Base-by-base conservation (phyloP, 169 alveolate genomes). In the Babesia caballi region DNA sequence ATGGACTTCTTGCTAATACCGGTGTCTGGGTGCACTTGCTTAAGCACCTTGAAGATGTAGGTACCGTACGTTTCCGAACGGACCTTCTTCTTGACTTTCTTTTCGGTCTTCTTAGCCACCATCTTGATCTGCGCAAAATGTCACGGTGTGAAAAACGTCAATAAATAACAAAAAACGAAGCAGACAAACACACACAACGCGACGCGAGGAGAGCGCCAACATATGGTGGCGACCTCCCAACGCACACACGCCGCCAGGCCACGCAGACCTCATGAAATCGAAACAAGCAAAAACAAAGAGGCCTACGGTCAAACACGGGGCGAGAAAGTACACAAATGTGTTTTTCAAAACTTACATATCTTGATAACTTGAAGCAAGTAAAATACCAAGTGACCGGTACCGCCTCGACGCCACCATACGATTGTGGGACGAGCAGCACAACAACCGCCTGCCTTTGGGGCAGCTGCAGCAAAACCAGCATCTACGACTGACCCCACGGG, bases 11-110 rank as follows among this genome's bases (percentile, higher is more conserved):
- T 96, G 71, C 97, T 91, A 56, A 96, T 94, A 44, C 99, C 99
- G 65, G 97, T 95, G 89, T 96, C 99, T 49, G 98, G 97, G 90
- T 96, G 99, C 50, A 96, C 98, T 88, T 96, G 98, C 90, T 96
- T 96, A 83, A 94, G 83, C 75, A 94, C 97, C 91, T 94, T 94
- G 93, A 92, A 94, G 59, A 94, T 94, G 90, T 94, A 94, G 71
- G 88, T 81, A 40, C 88, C 69, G 84, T 81, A 81, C 42, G 88
- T 81, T 61, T 81, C 88, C 44, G 84, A 51, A 70, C 88, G 84
- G 67, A 54, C 74, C 88, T 81, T 81, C 84, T 81, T 81, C 78
- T 81, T 81, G 35, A 73, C 82, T 27, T 54, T 74, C 84, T 81
- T 81, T 21, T 81, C 72, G 36, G 41, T 51, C 36, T 66, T 61